phyloP scores from a whole-genome alignment of 495 filamentous ascomycete genomes.

The Lepidopterella palustris region DNA sequence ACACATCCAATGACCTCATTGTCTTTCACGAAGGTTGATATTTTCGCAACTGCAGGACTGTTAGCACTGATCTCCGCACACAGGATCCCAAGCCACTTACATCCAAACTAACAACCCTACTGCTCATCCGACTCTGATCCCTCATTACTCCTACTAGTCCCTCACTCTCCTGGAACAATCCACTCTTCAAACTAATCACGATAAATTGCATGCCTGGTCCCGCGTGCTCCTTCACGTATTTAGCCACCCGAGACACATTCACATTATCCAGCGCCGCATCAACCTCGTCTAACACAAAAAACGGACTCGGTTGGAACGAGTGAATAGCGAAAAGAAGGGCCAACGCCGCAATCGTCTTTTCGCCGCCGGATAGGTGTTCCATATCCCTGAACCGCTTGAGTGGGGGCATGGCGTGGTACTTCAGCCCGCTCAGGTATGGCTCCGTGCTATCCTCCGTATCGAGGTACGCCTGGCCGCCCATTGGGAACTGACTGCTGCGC shows the following conservation, averaged over 20 bases:
- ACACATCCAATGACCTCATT: too few relatives aligned
- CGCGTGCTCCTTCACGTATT: conserved; percentile 89
- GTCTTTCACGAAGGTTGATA: background rate
- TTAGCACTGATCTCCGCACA: background rate
- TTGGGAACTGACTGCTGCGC: conserved; percentile 69
- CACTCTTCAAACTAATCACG: conserved; percentile 90
- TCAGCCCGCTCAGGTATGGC: conserved; percentile 89
- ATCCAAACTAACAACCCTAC: conserved; percentile 83
- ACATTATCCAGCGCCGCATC: conserved; percentile 96
- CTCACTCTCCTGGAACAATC: conserved; percentile 89
- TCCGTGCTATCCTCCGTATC: conserved; percentile 86
- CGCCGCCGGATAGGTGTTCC: conserved; percentile 94
- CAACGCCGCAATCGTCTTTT: conserved; percentile 98
- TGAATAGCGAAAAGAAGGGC: conserved; percentile 95
- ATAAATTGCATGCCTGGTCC: conserved; percentile 99
- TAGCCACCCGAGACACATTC: conserved; percentile 89
- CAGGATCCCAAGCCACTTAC: conserved; percentile 50
- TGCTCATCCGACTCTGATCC: conserved; percentile 87
- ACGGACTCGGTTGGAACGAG: conserved; percentile 85
- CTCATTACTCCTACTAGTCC: conserved; percentile 90
- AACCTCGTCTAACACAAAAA: conserved; percentile 98
- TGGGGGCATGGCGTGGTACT: conserved; percentile 97
- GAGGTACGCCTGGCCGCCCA: conserved; percentile 91
- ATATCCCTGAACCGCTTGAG: conserved; percentile 98
- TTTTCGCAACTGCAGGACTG: background rate